Percentiles rank a stretch among this genome's conserved stretches.
Evolutionary conservation across 305 asterid genomes (phyloP).

Genomic region (Solanum hybrid): DNA sequence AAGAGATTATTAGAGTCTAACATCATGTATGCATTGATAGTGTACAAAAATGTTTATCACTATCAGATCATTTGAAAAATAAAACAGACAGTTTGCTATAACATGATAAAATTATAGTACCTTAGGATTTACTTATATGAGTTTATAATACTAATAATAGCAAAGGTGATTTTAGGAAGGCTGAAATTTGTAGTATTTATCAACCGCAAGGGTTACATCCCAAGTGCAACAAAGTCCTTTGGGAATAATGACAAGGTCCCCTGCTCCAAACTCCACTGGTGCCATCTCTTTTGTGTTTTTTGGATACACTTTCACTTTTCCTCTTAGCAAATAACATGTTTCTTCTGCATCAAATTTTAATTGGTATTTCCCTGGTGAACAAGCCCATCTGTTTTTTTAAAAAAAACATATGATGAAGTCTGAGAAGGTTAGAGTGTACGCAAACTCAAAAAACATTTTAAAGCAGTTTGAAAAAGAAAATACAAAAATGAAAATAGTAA

Average conservation of each 20-base stretch:
- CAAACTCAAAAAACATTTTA: no score
- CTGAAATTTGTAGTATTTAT: slow-evolving; percentile 81
- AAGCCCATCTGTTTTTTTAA: slow-evolving; percentile 48
- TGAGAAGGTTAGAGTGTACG: not conserved
- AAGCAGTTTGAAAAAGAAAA: not conserved
- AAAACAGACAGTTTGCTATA: not conserved
- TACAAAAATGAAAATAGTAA: not conserved
- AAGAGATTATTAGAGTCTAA: not conserved
- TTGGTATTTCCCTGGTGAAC: slow-evolving; percentile 69
- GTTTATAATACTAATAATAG: not conserved
- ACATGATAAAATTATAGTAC: not conserved
- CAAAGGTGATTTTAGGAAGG: not conserved
- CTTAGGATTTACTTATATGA: not conserved
- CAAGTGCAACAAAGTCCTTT: slow-evolving; percentile 82
- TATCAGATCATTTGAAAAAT: not conserved
- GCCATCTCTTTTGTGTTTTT: slow-evolving; percentile 32
- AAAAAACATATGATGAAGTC: not conserved
- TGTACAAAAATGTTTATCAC: not conserved
- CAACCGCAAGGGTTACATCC: slow-evolving; percentile 73
- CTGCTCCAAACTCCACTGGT: slow-evolving; percentile 65
- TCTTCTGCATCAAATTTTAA: slow-evolving; percentile 60
- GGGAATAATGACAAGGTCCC: slow-evolving; percentile 73
- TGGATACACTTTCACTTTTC: slow-evolving; percentile 65
- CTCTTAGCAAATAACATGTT: slow-evolving; percentile 67
- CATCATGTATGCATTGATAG: not conserved